Conservation (phyloP, 129 eudicot species). For the Helianthus annuus region HanXRQr2.0-SUNRISE NC_035443.2:3543717-3544216, state of each 20-base stretch:
- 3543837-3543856: neutral
- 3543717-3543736: neutral
- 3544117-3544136: no score
- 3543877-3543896: constrained; percentile 77
- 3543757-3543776: neutral
- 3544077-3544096: no score
- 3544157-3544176: neutral
- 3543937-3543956: constrained; percentile 22
- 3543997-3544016: neutral
- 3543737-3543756: neutral
- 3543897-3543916: constrained; percentile 85
- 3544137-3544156: no score
- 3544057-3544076: neutral
- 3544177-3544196: neutral
- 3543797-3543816: neutral
- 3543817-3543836: no score
- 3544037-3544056: neutral
- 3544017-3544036: neutral
- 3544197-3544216: neutral
- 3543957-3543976: neutral
- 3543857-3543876: constrained; percentile 81
- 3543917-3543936: constrained; percentile 85
- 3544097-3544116: no score
- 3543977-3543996: neutral
- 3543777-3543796: neutral